Evolutionary conservation across 805 yeast genomes (phyloP).

Genomic region (Candida stauntonica): DNA sequence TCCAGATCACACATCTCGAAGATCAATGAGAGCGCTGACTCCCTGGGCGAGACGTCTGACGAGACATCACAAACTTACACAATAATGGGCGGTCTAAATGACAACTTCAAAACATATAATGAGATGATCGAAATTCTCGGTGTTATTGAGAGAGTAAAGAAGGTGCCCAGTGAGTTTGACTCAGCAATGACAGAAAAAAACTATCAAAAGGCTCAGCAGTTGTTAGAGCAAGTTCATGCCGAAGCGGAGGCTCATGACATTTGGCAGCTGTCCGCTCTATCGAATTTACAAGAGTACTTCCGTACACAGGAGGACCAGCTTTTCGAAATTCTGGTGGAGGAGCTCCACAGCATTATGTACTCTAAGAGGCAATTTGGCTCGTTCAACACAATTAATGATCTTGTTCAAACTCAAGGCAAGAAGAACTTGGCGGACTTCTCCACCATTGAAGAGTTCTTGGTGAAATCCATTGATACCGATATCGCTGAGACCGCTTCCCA

Average conservation of each 20-base stretch:
- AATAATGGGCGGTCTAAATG: conserved; percentile 42
- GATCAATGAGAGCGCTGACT: conserved; percentile 33
- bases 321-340: conserved; percentile 73
- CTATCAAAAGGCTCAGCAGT: conserved; percentile 59
- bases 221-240: conserved; percentile 42
- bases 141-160: conserved; percentile 56
- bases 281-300: conserved; percentile 45
- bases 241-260: conserved; percentile 48
- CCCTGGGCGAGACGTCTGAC: conserved; percentile 1
- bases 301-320: conserved; percentile 55
- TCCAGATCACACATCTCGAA: conserved; percentile 55
- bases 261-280: conserved; percentile 55
- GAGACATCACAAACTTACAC: conserved; percentile 1
- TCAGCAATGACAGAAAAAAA: conserved; percentile 62
- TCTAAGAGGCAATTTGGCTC: conserved; percentile 36
- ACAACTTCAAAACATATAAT: conserved; percentile 54
- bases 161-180: conserved; percentile 62
- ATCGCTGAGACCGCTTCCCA: conserved; percentile 43
- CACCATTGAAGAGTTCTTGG: conserved; percentile 49
- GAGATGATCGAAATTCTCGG: conserved; percentile 70
- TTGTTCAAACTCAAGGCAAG: neutral
- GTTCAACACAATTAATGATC: conserved; percentile 23
- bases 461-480: conserved; percentile 55
- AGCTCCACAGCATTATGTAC: conserved; percentile 65
- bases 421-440: conserved; percentile 27